A percentile compares a stretch with the other conserved stretches of the same genome.
phyloP scores from a whole-genome alignment of 495 filamentous ascomycete species.

The Apodospora peruviana region DNA sequence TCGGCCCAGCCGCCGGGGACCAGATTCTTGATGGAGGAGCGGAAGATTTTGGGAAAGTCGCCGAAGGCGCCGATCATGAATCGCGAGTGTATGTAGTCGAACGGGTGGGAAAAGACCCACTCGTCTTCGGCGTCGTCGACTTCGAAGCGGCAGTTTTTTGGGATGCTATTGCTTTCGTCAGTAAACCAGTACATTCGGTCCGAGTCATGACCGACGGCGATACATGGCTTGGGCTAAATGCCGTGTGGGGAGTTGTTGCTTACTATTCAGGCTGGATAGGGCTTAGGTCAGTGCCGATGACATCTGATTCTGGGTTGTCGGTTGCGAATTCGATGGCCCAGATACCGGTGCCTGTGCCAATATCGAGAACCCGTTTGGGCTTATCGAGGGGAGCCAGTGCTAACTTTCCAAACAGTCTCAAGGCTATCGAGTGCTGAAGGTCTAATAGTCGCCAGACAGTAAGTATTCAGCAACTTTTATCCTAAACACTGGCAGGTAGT shows the following conservation, averaged over 20 bases:
- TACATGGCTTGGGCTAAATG: too few species aligned
- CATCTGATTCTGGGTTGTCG: conserved; percentile 7
- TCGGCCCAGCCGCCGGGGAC: conserved; percentile 52
- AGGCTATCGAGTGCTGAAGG: conserved; percentile 1
- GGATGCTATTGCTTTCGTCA: conserved; percentile 5
- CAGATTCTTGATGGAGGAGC: conserved; percentile 30
- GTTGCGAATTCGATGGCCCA: neutral
- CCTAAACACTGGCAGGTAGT: neutral
- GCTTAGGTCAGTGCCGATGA: conserved; percentile 37
- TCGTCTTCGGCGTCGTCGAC: too few species aligned
- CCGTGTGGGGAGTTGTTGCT: conserved; percentile 4
- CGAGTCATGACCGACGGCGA: too few species aligned
- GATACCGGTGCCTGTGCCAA: too few species aligned
- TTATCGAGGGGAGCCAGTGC: neutral
- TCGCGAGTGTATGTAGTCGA: conserved; percentile 35
- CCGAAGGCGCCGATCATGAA: conserved; percentile 37
- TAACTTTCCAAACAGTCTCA: conserved; percentile 1
- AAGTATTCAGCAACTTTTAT: too few species aligned
- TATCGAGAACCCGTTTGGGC: conserved; percentile 14
- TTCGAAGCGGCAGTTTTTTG: conserved; percentile 28
- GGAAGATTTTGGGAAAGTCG: conserved; percentile 34
- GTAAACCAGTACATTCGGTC: neutral
- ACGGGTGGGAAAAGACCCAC: conserved; percentile 17
- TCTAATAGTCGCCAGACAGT: neutral
- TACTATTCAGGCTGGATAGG: conserved; percentile 40